phyloP scores from a whole-genome alignment of 441 rosid species.

The Corymbia citriodora region DNA sequence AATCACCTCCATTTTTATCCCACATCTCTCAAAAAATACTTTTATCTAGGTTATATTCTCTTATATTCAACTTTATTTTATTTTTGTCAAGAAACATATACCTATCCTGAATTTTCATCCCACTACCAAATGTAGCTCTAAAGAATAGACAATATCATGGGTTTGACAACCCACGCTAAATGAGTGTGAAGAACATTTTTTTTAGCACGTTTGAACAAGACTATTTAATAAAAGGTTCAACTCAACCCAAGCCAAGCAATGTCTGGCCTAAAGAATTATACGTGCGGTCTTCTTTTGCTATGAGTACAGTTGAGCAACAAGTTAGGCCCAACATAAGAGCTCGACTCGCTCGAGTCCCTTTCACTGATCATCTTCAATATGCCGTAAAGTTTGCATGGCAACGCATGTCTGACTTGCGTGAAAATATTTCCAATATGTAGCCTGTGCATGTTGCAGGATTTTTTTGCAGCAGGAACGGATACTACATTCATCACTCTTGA shows the following conservation, averaged over 20 bases:
- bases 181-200: too few species aligned
- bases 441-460: neutral
- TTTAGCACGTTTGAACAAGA: too few species aligned
- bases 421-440: too few species aligned
- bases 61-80: too few species aligned
- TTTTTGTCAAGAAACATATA: too few species aligned
- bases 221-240: neutral
- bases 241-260: neutral
- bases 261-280: neutral
- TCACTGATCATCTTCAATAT: neutral
- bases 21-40: too few species aligned
- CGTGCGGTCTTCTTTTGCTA: neutral
- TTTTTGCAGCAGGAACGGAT: too few species aligned
- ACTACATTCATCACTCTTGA: too few species aligned
- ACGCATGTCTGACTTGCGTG: neutral
- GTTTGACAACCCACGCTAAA: neutral
- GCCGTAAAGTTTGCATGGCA: neutral
- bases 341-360: neutral
- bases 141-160: neutral
- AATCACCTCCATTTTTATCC: too few species aligned
- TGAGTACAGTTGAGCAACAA: neutral
- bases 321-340: neutral
- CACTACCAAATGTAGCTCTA: too few species aligned
- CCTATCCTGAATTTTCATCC: too few species aligned
- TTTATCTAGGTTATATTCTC: too few species aligned